Conservation (phyloP, 2,329 filamentous ascomycete genomes). For the Penicillium rolfsii region DNA sequence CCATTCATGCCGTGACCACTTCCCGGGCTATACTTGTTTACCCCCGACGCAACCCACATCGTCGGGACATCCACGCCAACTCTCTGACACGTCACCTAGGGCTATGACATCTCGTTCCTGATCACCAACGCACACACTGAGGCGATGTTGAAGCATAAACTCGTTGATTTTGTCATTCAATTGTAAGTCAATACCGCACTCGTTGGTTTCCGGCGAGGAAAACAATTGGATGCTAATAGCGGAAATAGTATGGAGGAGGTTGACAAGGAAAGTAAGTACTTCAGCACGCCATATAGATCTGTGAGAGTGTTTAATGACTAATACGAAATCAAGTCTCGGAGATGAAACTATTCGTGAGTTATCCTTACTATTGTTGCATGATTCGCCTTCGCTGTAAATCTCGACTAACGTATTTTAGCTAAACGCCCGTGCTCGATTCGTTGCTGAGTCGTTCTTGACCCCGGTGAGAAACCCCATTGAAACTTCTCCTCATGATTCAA, state of each 20-base stretch:
- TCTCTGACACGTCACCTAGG: conserved; percentile 55
- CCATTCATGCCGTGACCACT: neutral
- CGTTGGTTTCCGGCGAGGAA: neutral
- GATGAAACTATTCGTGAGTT: conserved; percentile 97
- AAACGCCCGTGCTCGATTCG: conserved; percentile 66
- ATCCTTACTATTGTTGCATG: neutral
- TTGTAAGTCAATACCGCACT: conserved; percentile 53
- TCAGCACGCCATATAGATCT: neutral
- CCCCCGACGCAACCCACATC: neutral
- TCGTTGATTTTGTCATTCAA: conserved; percentile 98
- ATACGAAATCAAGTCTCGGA: conserved; percentile 61
- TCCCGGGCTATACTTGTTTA: neutral
- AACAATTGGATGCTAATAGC: neutral
- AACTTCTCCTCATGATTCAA: neutral
- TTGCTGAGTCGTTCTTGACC: conserved; percentile 97
- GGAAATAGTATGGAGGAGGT: conserved; percentile 84
- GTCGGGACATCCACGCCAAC: neutral
- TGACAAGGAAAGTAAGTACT: conserved; percentile 81
- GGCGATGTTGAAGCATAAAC: conserved; percentile 97
- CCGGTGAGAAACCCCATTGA: conserved; percentile 61
- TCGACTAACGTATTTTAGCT: conserved; percentile 26
- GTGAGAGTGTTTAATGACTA: neutral
- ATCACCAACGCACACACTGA: conserved; percentile 99
- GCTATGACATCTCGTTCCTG: conserved; percentile 97
- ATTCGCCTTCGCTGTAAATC: neutral